phyloP scores from a whole-genome alignment of 345 rosid species.

The Pugionium dolabratum region DNA sequence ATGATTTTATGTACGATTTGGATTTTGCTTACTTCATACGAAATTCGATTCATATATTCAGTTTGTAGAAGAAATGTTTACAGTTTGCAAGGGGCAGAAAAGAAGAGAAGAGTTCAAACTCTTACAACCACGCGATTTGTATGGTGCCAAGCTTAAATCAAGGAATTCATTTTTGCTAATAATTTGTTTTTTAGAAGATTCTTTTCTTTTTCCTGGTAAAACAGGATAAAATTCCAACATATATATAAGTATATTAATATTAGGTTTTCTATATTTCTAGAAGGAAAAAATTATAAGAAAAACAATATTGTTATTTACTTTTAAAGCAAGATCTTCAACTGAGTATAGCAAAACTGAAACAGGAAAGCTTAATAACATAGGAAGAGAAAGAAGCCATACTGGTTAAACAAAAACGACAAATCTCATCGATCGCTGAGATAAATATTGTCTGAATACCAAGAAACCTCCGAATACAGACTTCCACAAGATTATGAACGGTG shows the following conservation, averaged over 20 bases:
- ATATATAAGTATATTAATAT: too few species aligned
- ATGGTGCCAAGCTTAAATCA: neutral
- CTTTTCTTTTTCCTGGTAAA: neutral
- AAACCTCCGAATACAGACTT: neutral
- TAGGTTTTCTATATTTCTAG: too few species aligned
- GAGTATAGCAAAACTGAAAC: too few species aligned
- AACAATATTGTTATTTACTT: too few species aligned
- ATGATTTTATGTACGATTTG: neutral
- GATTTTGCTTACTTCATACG: neutral
- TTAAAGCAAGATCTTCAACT: too few species aligned
- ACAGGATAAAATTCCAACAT: too few species aligned
- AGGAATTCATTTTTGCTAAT: too few species aligned
- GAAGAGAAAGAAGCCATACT: too few species aligned
- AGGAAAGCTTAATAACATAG: neutral
- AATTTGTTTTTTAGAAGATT: neutral
- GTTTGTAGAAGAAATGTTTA: conserved; percentile 1
- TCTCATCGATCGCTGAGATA: neutral
- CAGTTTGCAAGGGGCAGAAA: conserved; percentile 22
- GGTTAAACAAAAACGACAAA: neutral
- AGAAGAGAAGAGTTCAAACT: neutral
- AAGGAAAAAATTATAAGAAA: too few species aligned
- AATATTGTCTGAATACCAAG: neutral
- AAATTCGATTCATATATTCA: neutral
- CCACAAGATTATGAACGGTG: conserved; percentile 3
- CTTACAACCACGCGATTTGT: conserved; percentile 11